A percentile compares a stretch with the other conserved stretches of the same genome.
Evolutionary conservation across 1,284 basidiomycete genomes (phyloP).

Genomic region (Irpex sp.): DNA sequence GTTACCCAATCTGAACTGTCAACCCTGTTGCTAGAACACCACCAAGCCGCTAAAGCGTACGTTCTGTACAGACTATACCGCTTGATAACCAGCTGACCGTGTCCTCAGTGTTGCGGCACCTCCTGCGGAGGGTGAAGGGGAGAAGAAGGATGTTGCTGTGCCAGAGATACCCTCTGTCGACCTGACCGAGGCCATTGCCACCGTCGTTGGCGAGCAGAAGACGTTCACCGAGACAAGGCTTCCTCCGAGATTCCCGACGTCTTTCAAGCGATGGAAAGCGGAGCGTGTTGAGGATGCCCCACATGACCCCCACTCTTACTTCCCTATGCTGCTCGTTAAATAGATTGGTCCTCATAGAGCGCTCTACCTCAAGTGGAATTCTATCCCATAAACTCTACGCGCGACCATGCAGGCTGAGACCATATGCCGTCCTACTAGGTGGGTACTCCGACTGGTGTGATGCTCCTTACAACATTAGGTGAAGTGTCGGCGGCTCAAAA

Average conservation of each 20-base stretch:
- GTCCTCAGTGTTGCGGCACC: slow-evolving; percentile 51
- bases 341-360: slow-evolving; percentile 32
- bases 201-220: slow-evolving; percentile 54
- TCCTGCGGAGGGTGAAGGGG: slow-evolving; percentile 30
- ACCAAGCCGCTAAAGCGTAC: slow-evolving; percentile 53
- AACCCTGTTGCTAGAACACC: slow-evolving; percentile 77
- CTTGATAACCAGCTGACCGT: slow-evolving; percentile 10
- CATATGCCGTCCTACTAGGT: too few relatives aligned
- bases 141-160: slow-evolving; percentile 39
- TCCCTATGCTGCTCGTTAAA: slow-evolving; percentile 80
- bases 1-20: slow-evolving; percentile 81
- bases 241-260: slow-evolving; percentile 64
- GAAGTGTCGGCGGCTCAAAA: too few relatives aligned
- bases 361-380: not conserved
- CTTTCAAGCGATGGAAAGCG: slow-evolving; percentile 69
- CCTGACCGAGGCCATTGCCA: slow-evolving; percentile 66
- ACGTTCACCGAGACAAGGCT: slow-evolving; percentile 60
- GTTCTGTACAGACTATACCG: slow-evolving; percentile 23
- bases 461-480: too few relatives aligned
- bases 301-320: slow-evolving; percentile 73
- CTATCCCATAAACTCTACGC: not conserved
- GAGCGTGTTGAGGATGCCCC: slow-evolving; percentile 65
- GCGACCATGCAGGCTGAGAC: not conserved
- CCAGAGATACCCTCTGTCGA: slow-evolving; percentile 41
- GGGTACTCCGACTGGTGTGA: too few relatives aligned